Conservation (phyloP, 495 filamentous ascomycete genomes). For the Delitschia confertaspora region DNA sequence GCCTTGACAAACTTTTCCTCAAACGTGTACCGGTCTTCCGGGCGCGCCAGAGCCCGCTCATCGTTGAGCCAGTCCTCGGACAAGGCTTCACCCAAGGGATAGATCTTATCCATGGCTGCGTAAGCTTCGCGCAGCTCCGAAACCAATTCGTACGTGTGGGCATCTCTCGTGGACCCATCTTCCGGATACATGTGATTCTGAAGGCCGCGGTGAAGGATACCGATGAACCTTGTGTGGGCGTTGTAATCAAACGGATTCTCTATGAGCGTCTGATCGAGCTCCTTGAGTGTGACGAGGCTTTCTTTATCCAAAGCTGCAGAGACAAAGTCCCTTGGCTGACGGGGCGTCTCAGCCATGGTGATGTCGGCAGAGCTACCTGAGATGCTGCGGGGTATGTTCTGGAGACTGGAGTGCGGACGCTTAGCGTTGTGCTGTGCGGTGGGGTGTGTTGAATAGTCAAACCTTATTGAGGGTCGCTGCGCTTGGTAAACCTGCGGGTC, state of each 20-base stretch:
- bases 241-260: constrained; percentile 58
- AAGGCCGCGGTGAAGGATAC: constrained; percentile 55
- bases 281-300: constrained; percentile 46
- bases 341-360: constrained; percentile 47
- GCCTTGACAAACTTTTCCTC: constrained; percentile 77
- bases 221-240: constrained; percentile 55
- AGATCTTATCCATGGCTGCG: constrained; percentile 56
- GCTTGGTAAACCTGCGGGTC: constrained; percentile 42
- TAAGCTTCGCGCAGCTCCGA: constrained; percentile 54
- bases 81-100: constrained; percentile 57
- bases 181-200: constrained; percentile 46
- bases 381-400: constrained; percentile 44
- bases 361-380: constrained; percentile 50
- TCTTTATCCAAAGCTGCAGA: constrained; percentile 45
- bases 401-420: too few relatives aligned
- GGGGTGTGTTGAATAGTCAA: constrained; percentile 32
- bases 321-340: constrained; percentile 41
- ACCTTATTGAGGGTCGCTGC: constrained; percentile 34
- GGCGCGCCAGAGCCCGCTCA: constrained; percentile 51
- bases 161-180: constrained; percentile 33
- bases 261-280: constrained; percentile 46
- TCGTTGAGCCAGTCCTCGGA: constrained; percentile 60
- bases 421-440: not conserved
- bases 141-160: constrained; percentile 49
- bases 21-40: constrained; percentile 60